phyloP scores from a whole-genome alignment of 768 basidiomycete species.

The Gymnopilus junonius region DNA sequence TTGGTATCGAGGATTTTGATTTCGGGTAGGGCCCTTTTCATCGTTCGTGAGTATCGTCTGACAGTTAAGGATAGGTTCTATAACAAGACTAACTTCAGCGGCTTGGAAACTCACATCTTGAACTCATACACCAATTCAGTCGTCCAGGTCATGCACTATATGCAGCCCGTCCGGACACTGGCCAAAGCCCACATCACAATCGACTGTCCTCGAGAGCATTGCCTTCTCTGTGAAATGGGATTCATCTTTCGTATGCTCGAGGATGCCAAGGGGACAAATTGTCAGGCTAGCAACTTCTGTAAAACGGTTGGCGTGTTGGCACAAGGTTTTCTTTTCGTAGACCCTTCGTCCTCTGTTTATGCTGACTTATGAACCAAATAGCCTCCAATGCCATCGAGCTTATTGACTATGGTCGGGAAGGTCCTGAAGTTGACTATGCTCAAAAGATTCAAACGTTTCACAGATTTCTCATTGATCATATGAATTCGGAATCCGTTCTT shows the following conservation, averaged over 20 bases:
- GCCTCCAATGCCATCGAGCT: constrained; percentile 83
- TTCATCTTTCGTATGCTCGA: constrained; percentile 96
- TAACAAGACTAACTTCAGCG: constrained; percentile 89
- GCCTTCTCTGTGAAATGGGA: constrained; percentile 92
- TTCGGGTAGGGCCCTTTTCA: constrained; percentile 71
- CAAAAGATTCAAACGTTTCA: constrained; percentile 95
- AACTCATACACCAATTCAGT: constrained; percentile 96
- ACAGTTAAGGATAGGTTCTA: constrained; percentile 66
- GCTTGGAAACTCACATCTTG: constrained; percentile 94
- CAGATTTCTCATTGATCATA: constrained; percentile 87
- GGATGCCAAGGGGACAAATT: constrained; percentile 92
- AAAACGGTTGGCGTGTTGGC: constrained; percentile 89
- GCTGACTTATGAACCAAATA: constrained; percentile 26
- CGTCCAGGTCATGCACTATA: constrained; percentile 90
- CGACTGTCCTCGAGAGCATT: constrained; percentile 88
- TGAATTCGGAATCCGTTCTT: constrained; percentile 69
- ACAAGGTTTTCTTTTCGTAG: constrained; percentile 56
- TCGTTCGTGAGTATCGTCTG: not conserved
- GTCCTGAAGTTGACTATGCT: constrained; percentile 75
- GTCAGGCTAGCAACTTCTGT: constrained; percentile 97
- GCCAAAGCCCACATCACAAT: constrained; percentile 93
- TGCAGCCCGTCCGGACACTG: constrained; percentile 71
- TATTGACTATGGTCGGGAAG: constrained; percentile 85
- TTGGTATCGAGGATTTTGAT: constrained; percentile 98
- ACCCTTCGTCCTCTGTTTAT: not conserved